These are phyloP conservation scores for Salix suchowensis DNA, from an alignment of 345 rosid species.

Conservation along the genomic window DNA sequence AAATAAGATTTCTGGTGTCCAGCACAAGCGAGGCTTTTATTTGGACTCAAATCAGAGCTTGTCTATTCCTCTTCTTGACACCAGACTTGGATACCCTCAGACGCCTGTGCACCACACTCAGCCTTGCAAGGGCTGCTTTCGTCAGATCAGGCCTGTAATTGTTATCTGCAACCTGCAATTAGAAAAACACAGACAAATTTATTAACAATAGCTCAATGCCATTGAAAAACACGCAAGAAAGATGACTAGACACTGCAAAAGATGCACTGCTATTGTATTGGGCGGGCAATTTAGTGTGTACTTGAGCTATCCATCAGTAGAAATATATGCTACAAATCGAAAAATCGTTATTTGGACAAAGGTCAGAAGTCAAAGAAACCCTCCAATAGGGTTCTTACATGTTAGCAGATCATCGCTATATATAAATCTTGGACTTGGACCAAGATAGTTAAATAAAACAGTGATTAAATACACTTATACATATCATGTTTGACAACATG, in stretches of 20 bases:
- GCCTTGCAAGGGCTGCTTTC: constrained; percentile 83
- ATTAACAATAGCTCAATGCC: neutral
- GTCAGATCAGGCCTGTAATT: constrained; percentile 86
- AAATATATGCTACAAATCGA: no score
- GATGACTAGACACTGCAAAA: neutral
- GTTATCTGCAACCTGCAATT: constrained; percentile 66
- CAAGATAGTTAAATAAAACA: no score
- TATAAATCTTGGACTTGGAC: no score
- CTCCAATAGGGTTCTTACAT: no score
- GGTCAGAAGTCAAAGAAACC: no score
- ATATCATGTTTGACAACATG: no score
- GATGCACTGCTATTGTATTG: neutral
- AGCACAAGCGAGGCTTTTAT: neutral
- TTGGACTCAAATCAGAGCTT: constrained; percentile 24
- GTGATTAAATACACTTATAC: no score
- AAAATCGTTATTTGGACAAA: no score
- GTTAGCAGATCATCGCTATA: no score
- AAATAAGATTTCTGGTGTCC: neutral
- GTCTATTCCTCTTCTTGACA: constrained; percentile 88
- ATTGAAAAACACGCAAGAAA: neutral
- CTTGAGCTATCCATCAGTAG: neutral
- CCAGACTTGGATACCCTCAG: constrained; percentile 84
- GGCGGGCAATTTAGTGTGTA: neutral
- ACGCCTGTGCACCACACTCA: constrained; percentile 74
- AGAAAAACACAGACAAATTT: neutral